phyloP scores from a whole-genome alignment of 208 protist genomes.

The Angomonas deanei region DNA sequence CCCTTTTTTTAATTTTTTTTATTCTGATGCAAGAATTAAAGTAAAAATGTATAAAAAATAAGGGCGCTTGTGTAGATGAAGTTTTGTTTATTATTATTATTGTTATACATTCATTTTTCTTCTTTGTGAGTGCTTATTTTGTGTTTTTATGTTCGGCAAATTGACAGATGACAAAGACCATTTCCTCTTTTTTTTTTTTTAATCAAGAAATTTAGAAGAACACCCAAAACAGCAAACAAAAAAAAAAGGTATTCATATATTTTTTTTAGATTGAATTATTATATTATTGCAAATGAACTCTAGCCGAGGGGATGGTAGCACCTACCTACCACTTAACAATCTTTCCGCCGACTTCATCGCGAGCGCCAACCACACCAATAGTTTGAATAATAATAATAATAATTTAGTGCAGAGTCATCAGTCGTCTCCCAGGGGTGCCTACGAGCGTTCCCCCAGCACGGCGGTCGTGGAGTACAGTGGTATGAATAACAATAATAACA shows the following conservation, averaged over 20 bases:
- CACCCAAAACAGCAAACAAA: no score
- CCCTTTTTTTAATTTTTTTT: slow-evolving; percentile 7
- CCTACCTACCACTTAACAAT: neutral
- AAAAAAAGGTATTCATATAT: no score
- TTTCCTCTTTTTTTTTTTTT: no score
- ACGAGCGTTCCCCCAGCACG: neutral
- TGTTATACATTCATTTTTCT: no score
- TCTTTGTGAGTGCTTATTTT: no score
- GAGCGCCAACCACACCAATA: neutral
- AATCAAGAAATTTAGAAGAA: no score
- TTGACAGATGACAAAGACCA: no score
- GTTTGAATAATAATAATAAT: neutral
- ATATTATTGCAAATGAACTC: neutral
- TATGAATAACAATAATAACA: neutral
- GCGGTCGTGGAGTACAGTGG: neutral
- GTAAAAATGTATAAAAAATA: neutral
- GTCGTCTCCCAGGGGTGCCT: neutral
- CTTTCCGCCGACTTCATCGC: neutral
- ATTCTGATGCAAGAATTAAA: neutral
- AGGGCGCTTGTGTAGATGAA: neutral
- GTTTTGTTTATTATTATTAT: no score
- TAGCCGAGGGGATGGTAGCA: neutral
- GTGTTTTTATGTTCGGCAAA: no score
- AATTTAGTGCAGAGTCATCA: neutral
- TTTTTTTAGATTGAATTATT: neutral